Conservation (phyloP, 2,329 filamentous ascomycete genomes). For the Epicoccum nigrum region DNA sequence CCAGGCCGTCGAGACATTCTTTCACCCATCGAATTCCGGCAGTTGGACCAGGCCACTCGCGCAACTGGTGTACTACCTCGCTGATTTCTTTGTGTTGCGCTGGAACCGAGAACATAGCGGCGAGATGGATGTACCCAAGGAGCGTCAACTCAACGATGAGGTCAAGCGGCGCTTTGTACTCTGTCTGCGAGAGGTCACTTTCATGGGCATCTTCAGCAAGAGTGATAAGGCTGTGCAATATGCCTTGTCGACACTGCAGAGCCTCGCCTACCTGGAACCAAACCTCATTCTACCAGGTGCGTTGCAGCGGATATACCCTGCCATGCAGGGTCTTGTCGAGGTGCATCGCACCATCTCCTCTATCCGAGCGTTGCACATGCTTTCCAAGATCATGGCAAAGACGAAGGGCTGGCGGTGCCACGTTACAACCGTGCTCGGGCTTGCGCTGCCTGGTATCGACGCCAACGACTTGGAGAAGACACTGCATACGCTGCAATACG, state of each 20-base stretch:
- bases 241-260: slow-evolving; percentile 88
- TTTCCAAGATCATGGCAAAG: slow-evolving; percentile 87
- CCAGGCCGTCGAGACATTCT: slow-evolving; percentile 96
- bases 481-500: slow-evolving; percentile 89
- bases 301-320: slow-evolving; percentile 93
- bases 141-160: slow-evolving; percentile 78
- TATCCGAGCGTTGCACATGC: slow-evolving; percentile 86
- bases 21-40: slow-evolving; percentile 96
- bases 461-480: slow-evolving; percentile 98
- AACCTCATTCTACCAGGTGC: slow-evolving; percentile 91
- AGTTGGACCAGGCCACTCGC: slow-evolving; percentile 88
- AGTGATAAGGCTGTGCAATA: slow-evolving; percentile 90
- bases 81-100: slow-evolving; percentile 94
- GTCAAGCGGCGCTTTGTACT: slow-evolving; percentile 89
- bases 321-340: slow-evolving; percentile 93
- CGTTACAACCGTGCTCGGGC: slow-evolving; percentile 88
- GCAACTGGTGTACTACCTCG: slow-evolving; percentile 88
- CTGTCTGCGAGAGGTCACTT: slow-evolving; percentile 87
- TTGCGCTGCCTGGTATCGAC: slow-evolving; percentile 93
- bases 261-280: slow-evolving; percentile 87
- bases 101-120: slow-evolving; percentile 96
- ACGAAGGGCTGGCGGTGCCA: slow-evolving; percentile 97
- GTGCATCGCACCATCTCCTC: slow-evolving; percentile 96
- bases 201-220: slow-evolving; percentile 98
- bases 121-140: slow-evolving; percentile 83